Evolutionary conservation across 1,284 basidiomycete species (phyloP).

Genomic region (Cryptococcus wingfieldii): DNA sequence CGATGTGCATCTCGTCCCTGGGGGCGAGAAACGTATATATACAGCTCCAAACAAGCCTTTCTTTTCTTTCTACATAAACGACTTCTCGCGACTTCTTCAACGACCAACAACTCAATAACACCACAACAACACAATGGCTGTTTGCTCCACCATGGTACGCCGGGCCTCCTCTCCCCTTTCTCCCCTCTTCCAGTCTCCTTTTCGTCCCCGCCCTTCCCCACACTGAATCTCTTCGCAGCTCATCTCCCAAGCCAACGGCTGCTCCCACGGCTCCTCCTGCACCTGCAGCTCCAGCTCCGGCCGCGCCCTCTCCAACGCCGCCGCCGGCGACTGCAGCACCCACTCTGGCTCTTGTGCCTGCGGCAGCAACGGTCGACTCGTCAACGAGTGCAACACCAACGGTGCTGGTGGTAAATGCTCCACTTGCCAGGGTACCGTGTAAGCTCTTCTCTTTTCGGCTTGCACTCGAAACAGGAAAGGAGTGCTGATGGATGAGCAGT

Average conservation of each 20-base stretch:
- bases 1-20: too few species aligned
- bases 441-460: constrained; percentile 1
- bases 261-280: constrained; percentile 2
- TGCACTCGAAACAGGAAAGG: neutral
- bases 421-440: constrained; percentile 11
- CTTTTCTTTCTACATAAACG: too few species aligned
- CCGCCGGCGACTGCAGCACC: neutral
- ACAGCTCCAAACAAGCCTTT: too few species aligned
- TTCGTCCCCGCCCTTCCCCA: neutral
- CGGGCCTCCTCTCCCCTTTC: too few species aligned
- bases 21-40: too few species aligned
- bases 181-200: neutral
- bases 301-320: constrained; percentile 5
- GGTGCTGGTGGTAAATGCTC: constrained; percentile 13
- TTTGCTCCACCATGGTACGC: constrained; percentile 8
- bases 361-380: constrained; percentile 5
- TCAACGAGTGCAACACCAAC: constrained; percentile 14
- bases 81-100: too few species aligned
- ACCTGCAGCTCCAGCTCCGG: constrained; percentile 4
- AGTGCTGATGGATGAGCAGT: neutral
- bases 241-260: neutral
- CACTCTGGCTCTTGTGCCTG: constrained; percentile 2
- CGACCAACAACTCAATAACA: too few species aligned
- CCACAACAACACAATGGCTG: constrained; percentile 5
- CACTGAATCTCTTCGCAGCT: neutral